Percentiles rank a stretch among this genome's conserved stretches.
Evolutionary conservation across 192 early-diverging fungal species (phyloP).

Genomic region (Ambispora gerdemannii): DNA sequence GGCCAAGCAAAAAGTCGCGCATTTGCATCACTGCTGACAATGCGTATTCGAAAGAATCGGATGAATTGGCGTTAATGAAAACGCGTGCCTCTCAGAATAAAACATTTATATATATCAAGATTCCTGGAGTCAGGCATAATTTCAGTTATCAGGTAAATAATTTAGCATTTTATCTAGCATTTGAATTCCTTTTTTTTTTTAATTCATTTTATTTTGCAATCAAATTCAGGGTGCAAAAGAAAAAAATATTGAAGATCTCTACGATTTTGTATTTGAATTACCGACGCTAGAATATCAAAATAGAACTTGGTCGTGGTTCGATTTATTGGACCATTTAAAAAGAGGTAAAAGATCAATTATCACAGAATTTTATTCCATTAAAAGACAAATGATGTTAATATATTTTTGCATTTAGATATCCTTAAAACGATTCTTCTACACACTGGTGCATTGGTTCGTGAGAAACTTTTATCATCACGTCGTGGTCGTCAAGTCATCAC

Average conservation of each 20-base stretch:
- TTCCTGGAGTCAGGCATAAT: constrained; percentile 77
- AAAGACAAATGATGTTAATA: neutral
- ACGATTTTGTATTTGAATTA: constrained; percentile 67
- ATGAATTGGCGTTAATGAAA: constrained; percentile 82
- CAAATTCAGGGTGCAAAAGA: constrained; percentile 65
- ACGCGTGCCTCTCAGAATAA: constrained; percentile 76
- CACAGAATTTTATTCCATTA: neutral
- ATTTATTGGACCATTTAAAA: constrained; percentile 65
- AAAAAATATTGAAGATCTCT: constrained; percentile 74
- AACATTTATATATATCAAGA: constrained; percentile 88
- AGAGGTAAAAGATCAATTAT: constrained; percentile 48
- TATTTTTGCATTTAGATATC: neutral
- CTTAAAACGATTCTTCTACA: neutral
- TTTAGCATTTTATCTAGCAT: neutral
- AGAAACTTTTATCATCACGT: neutral
- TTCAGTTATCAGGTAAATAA: constrained; percentile 73
- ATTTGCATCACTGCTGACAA: neutral
- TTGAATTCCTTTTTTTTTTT: constrained; percentile 14
- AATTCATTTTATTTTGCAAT: neutral
- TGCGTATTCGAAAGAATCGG: constrained; percentile 7
- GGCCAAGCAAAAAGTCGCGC: neutral
- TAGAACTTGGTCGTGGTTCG: constrained; percentile 78
- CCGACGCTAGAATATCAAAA: constrained; percentile 79
- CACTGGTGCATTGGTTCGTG: constrained; percentile 9
- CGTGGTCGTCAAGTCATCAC: neutral